phyloP scores from a whole-genome alignment of 2,329 filamentous ascomycete genomes.

The Paraconiothyrium sp. region DNA sequence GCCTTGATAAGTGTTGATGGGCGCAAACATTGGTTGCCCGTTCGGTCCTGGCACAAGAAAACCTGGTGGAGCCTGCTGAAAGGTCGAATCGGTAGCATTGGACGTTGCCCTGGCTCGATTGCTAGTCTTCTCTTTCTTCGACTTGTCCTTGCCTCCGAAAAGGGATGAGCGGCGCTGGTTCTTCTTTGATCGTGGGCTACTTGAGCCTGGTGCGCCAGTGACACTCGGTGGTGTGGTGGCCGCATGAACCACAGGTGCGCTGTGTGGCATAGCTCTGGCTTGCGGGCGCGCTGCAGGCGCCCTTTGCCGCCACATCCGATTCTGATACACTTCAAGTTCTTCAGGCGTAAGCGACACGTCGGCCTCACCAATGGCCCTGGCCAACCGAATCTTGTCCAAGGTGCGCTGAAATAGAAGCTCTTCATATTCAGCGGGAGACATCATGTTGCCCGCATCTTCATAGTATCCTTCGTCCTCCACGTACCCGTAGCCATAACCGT shows the following conservation, averaged over 20 bases:
- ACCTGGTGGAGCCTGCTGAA: slow-evolving; percentile 49
- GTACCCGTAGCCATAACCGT: slow-evolving; percentile 58
- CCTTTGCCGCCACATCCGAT: slow-evolving; percentile 64
- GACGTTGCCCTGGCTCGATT: slow-evolving; percentile 34
- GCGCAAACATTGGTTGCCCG: slow-evolving; percentile 56
- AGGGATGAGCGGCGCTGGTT: slow-evolving; percentile 37
- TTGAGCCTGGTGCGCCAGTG: slow-evolving; percentile 34
- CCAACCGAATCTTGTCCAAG: slow-evolving; percentile 79
- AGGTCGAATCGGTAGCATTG: slow-evolving; percentile 24
- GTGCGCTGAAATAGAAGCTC: slow-evolving; percentile 81
- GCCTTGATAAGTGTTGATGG: slow-evolving; percentile 54
- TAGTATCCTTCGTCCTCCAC: slow-evolving; percentile 62
- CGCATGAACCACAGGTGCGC: slow-evolving; percentile 39
- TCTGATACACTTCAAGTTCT: slow-evolving; percentile 83
- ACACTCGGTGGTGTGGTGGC: slow-evolving; percentile 46
- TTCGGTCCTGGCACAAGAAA: slow-evolving; percentile 60
- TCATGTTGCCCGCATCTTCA: slow-evolving; percentile 52
- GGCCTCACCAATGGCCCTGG: slow-evolving; percentile 76
- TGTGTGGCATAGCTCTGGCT: slow-evolving; percentile 28
- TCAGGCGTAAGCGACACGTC: slow-evolving; percentile 83
- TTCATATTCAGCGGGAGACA: slow-evolving; percentile 64
- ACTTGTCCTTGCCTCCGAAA: slow-evolving; percentile 41
- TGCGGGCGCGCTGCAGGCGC: slow-evolving; percentile 40
- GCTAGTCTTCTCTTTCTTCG: slow-evolving; percentile 41
- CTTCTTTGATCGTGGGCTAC: slow-evolving; percentile 49